Evolutionary conservation across 768 basidiomycete species (phyloP), one percentile per base, ranked within the genome.

Genomic region (Polyporus arcularius): DNA sequence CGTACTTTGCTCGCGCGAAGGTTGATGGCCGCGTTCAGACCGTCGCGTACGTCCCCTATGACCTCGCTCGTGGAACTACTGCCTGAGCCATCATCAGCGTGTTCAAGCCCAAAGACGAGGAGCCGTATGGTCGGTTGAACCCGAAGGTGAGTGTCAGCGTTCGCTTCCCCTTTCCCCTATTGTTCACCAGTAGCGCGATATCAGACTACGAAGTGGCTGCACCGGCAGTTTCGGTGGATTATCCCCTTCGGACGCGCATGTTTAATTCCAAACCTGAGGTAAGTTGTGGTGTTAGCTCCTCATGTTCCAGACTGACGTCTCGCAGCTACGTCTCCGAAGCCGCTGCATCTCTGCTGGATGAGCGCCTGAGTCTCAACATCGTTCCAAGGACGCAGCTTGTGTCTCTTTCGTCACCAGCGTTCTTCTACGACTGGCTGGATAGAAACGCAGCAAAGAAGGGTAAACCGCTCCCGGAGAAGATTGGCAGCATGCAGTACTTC

Each of bases 381-480:
- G 94, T 96, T 8, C 94, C 94, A 50, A 85, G 85, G 16, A 96
- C 94, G 0, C 86, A 92, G 65, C 78, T 96, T 2, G 92, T 92
- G 18, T 88, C 89, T 0, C 75, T 96, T 43, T 89, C 92, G 11
- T 35, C 40, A 54, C 62, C 93, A 85, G 90, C 92, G 5, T 96
- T 96, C 74, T 96, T 91, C 73, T 96, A 96, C 66, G 91, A 94
- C 68, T 96, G 92, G 92, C 76, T 94, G 31, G 94, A 96, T 67
- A 80, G 92, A 60, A 90, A 77, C 69, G 90, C 84, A 4, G 82
- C 82, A 10, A 94, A 92, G 76, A 93, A 94, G 67, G 91, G 90
- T 6, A 92, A 93, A 68, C 80, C 82, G 1, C 72, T 95, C 18
- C 92, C 92, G 26, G 91, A 90, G 60, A 96, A 96, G 76, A 88